Evolutionary conservation across 2,329 filamentous ascomycete genomes (phyloP), one percentile per base, ranked within the genome.

Genomic region (Aspergillus persii): DNA sequence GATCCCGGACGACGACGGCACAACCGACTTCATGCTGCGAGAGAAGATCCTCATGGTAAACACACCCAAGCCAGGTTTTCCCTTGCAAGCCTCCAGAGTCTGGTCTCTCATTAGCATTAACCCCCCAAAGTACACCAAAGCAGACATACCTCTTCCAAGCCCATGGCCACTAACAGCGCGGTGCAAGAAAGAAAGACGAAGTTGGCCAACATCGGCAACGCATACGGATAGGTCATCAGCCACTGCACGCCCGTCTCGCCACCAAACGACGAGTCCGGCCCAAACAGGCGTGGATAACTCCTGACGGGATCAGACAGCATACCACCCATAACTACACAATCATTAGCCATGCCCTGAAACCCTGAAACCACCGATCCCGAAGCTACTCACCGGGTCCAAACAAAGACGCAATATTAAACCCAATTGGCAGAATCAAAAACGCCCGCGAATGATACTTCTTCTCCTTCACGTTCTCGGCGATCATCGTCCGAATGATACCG

Each of bases 401-500:
- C 57, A 86, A 81, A 50, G 84, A 79, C 8, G 84, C 85, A 26
- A 86, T 77, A 66, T 90, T 90, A 73, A 89, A 88, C 4, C 86
- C 87, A 79, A 91, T 86, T 0, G 84, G 84, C 53, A 87, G 64
- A 27, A 87, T 77, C 61, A 86, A 71, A 61, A 87, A 87, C 1
- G 84, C 84, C 50, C 83, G 74, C 8, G 76, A 77, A 61, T 80
- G 77, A 56, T 76, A 88, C 73, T 83, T 88, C 75, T 89, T 89
- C 73, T 91, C 88, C 63, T 83, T 81, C 18, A 91, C 86, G 53
- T 89, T 86, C 72, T 91, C 89, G 2, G 84, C 84, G 50, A 90
- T 88, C 82, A 89, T 88, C 2, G 87, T 90, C 62, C 88, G 79
- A 80, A 91, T 88, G 11, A 91, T 87, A 0, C 88, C 88, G 3